Conservation (phyloP, 805 yeast species). For the Pichia gijzeniarum region DNA sequence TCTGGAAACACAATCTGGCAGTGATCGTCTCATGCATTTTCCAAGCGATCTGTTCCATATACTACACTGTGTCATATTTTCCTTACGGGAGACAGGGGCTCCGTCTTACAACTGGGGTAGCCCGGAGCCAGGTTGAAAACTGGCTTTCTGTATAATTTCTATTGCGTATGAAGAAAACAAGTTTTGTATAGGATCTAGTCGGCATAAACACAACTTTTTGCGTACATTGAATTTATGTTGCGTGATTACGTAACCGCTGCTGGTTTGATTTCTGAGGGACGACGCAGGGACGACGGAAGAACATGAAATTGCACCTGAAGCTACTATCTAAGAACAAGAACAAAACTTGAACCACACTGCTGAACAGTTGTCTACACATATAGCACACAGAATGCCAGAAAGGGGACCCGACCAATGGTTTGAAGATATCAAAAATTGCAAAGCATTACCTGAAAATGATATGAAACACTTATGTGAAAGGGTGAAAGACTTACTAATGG, state of each 20-base stretch:
- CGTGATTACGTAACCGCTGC: not conserved
- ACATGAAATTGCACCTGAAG: no score
- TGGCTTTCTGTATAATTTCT: constrained; percentile 20
- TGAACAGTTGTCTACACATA: no score
- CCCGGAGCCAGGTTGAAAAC: constrained; percentile 23
- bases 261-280: no score
- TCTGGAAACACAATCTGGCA: constrained; percentile 55
- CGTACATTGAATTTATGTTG: not conserved
- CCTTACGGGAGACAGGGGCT: constrained; percentile 83
- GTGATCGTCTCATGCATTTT: constrained; percentile 64
- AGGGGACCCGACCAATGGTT: constrained; percentile 96
- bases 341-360: no score
- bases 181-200: not conserved
- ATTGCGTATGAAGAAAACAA: not conserved
- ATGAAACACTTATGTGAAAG: constrained; percentile 95
- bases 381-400: constrained; percentile 29
- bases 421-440: constrained; percentile 87
- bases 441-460: constrained; percentile 80
- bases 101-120: constrained; percentile 49
- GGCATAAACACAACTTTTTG: no score
- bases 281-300: no score
- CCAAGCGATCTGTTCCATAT: constrained; percentile 72
- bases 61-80: constrained; percentile 82
- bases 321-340: no score
- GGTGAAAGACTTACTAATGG: constrained; percentile 93